Evolutionary conservation across 1,284 basidiomycete genomes (phyloP), one percentile per base, ranked within the genome.

Genomic region (Microbotryum silenes-acaulis): DNA sequence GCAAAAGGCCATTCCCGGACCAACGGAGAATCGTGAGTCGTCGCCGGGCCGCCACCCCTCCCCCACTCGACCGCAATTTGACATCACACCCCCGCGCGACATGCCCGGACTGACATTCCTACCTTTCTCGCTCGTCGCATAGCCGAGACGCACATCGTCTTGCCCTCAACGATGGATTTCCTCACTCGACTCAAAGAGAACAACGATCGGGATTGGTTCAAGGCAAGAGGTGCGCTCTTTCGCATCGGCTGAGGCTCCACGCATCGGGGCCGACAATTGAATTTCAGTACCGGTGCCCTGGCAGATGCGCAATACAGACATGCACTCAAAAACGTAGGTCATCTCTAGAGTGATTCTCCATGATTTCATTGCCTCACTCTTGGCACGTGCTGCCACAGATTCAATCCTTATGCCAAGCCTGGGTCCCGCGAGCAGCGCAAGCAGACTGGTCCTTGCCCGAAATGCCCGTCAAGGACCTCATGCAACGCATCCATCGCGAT

Each of bases 151-250:
- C 53, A 61, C 4, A 33, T 67, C 42, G 66, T 74, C 45, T 67
- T 72, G 10, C 61, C 67, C 23, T 67, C 71, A 14, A 73, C 74
- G 31, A 60, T 75, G 51, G 56, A 68, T 14, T 75, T 75, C 59
- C 66, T 75, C 49, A 4, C 49, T 1, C 61, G 71, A 6, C 65
- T 73, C 25, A 37, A 47, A 16, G 46, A 59, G 47, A 69, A 74
- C 68, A 75, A 75, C 60, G 74, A 75, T 23, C 61, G 74, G 21
- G 73, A 75, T 8, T 75, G 69, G 67, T 68, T 70, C 57, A 44
- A 58, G 42, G 62, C 57, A 49, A 59, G 67, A 50, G 62, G 61
- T 63, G 23, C 48, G 62, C 27, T 51, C 53, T n/a, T 21, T n/a
- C 51, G 44, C 55, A 50, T 29, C 53, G 23, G 18, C 10, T n/a